A percentile compares a stretch with the other conserved stretches of the same genome.
phyloP scores from a whole-genome alignment of 2,329 filamentous ascomycete species.

The Trichoderma koningiopsis region DNA sequence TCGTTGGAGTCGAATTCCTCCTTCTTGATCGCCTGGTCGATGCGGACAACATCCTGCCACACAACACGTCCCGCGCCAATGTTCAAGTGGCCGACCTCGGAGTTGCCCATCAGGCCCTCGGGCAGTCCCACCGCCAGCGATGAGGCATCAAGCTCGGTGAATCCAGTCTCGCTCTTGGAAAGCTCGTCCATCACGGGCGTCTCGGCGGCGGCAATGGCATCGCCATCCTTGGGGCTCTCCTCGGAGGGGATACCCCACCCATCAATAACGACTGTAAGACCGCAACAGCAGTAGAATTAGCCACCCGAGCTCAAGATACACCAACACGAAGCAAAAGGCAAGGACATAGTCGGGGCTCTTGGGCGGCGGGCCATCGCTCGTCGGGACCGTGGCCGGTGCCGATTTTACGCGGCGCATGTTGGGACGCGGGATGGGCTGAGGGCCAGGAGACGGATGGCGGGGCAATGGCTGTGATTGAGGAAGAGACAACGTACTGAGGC shows the following conservation, averaged over 20 bases:
- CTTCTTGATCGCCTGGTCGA: constrained; percentile 90
- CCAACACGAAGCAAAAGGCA: constrained; percentile 53
- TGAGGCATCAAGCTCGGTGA: constrained; percentile 90
- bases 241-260: constrained; percentile 91
- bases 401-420: constrained; percentile 31
- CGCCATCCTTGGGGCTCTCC: constrained; percentile 80
- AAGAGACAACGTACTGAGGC: constrained; percentile 58
- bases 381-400: constrained; percentile 28
- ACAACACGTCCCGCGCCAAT: constrained; percentile 97
- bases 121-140: constrained; percentile 94
- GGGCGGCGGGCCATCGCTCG: constrained; percentile 17
- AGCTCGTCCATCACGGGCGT: constrained; percentile 96
- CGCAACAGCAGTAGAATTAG: constrained; percentile 59
- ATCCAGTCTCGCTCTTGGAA: constrained; percentile 78
- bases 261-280: constrained; percentile 86
- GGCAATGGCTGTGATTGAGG: constrained; percentile 35
- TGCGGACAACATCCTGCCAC: constrained; percentile 97
- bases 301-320: constrained; percentile 61
- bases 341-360: constrained; percentile 45
- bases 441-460: constrained; percentile 23
- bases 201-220: constrained; percentile 91
- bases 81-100: constrained; percentile 97
- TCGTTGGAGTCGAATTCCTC: constrained; percentile 74
- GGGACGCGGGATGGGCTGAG: constrained; percentile 26
- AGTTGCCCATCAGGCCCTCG: constrained; percentile 98